These are phyloP conservation scores for Irpex rosettiformis DNA, from an alignment of 1,284 basidiomycete genomes.

Conservation along the genomic window DNA sequence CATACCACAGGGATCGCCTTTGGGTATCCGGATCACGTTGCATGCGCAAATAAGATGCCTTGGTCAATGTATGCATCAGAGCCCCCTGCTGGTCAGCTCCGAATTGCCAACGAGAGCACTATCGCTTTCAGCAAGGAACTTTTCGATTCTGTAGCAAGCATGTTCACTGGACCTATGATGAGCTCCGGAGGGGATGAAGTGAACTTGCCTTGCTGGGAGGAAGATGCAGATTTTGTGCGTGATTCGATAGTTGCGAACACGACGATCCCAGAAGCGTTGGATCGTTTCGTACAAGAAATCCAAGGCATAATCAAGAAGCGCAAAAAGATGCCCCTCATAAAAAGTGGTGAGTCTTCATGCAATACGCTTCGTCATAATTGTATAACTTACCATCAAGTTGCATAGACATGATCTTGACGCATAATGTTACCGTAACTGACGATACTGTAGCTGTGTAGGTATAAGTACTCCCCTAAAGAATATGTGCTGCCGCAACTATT, in stretches of 20 bases:
- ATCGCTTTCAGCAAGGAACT: conserved; percentile 40
- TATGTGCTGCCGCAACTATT: not conserved
- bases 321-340: conserved; percentile 60
- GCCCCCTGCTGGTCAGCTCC: conserved; percentile 79
- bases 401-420: conserved; percentile 64
- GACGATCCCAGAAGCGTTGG: conserved; percentile 50
- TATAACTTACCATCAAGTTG: not conserved
- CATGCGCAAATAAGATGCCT: conserved; percentile 59
- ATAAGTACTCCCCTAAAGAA: not conserved
- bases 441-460: conserved; percentile 69
- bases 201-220: conserved; percentile 62
- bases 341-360: conserved; percentile 44
- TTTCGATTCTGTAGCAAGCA: conserved; percentile 34
- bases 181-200: conserved; percentile 82
- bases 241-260: conserved; percentile 29
- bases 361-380: not conserved
- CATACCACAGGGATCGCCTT: conserved; percentile 68
- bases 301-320: conserved; percentile 39
- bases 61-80: conserved; percentile 63
- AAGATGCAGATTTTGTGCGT: conserved; percentile 51
- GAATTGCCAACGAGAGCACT: conserved; percentile 50
- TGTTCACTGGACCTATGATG: conserved; percentile 57
- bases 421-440: conserved; percentile 55
- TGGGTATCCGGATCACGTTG: conserved; percentile 67
- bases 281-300: conserved; percentile 49